A percentile compares a stretch with the other conserved stretches of the same genome.
Conservation (phyloP, 192 early-diverging fungal genomes). For the Umbelopsis sp. region DNA sequence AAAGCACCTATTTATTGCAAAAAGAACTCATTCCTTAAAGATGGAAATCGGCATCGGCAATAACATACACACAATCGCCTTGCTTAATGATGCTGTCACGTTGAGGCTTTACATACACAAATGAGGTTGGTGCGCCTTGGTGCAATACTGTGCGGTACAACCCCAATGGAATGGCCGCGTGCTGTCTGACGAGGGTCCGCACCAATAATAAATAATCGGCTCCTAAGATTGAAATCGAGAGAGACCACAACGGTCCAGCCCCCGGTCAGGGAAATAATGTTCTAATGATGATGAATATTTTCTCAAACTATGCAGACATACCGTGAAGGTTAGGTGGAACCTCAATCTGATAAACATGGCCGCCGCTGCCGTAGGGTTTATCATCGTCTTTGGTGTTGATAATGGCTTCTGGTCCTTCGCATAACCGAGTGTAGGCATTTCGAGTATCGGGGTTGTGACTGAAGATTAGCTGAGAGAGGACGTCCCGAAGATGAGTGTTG, state of each 20-base stretch:
- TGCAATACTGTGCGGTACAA: constrained; percentile 64
- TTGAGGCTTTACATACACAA: constrained; percentile 63
- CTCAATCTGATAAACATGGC: constrained; percentile 45
- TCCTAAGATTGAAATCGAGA: background rate
- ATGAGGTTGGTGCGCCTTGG: constrained; percentile 51
- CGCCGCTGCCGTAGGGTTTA: constrained; percentile 37
- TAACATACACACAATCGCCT: constrained; percentile 60
- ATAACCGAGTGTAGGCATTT: constrained; percentile 21
- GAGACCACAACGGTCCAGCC: background rate
- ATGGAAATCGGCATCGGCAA: constrained; percentile 30
- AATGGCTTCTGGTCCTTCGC: constrained; percentile 25
- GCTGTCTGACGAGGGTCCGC: constrained; percentile 46
- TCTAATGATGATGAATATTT: background rate
- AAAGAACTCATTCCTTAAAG: background rate
- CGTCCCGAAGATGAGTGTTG: constrained; percentile 58
- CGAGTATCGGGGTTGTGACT: constrained; percentile 46
- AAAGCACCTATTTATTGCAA: background rate
- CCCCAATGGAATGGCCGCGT: constrained; percentile 57
- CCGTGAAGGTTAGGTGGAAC: constrained; percentile 49
- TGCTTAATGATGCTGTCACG: constrained; percentile 48
- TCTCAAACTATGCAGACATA: constrained; percentile 18
- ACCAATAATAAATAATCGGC: constrained; percentile 50
- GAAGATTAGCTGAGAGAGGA: constrained; percentile 62
- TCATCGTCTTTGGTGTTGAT: constrained; percentile 1
- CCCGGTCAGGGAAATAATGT: too few species aligned